Percentiles rank a stretch among this genome's conserved stretches.
phyloP scores from a whole-genome alignment of 2,329 filamentous ascomycete species.

The Aspergillus sp. region DNA sequence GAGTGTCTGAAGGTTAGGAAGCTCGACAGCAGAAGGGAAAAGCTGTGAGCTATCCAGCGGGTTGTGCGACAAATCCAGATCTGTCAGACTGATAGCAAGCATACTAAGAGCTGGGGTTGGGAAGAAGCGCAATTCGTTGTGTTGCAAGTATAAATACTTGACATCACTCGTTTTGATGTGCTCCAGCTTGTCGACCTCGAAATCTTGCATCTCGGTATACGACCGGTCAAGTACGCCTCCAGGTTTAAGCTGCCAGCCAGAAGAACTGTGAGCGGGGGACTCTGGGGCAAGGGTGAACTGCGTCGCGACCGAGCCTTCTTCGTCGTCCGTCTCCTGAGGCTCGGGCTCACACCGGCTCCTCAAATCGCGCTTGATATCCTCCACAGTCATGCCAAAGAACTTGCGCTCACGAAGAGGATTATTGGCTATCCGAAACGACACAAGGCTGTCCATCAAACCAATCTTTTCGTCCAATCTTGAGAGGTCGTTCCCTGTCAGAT shows the following conservation, averaged over 20 bases:
- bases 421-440: constrained; percentile 77
- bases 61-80: constrained; percentile 77
- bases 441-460: constrained; percentile 76
- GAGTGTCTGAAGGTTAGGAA: constrained; percentile 77
- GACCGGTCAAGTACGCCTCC: constrained; percentile 68
- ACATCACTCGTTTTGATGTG: constrained; percentile 54
- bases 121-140: constrained; percentile 74
- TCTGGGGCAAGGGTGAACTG: constrained; percentile 53
- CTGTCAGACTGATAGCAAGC: constrained; percentile 71
- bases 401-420: constrained; percentile 91
- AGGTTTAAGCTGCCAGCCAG: constrained; percentile 43
- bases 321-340: constrained; percentile 43
- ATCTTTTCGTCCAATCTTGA: constrained; percentile 75
- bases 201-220: constrained; percentile 63
- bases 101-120: constrained; percentile 70
- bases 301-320: constrained; percentile 44
- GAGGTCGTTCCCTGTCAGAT: constrained; percentile 86
- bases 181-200: constrained; percentile 55
- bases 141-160: constrained; percentile 69
- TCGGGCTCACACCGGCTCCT: constrained; percentile 65
- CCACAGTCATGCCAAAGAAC: constrained; percentile 77
- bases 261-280: constrained; percentile 35
- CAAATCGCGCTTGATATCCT: constrained; percentile 78
- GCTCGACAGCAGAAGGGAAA: constrained; percentile 66
- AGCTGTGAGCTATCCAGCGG: constrained; percentile 68